Evolutionary conservation across 2,329 filamentous ascomycete species (phyloP), one percentile per base, ranked within the genome.

Genomic region (Claviceps monticola): DNA sequence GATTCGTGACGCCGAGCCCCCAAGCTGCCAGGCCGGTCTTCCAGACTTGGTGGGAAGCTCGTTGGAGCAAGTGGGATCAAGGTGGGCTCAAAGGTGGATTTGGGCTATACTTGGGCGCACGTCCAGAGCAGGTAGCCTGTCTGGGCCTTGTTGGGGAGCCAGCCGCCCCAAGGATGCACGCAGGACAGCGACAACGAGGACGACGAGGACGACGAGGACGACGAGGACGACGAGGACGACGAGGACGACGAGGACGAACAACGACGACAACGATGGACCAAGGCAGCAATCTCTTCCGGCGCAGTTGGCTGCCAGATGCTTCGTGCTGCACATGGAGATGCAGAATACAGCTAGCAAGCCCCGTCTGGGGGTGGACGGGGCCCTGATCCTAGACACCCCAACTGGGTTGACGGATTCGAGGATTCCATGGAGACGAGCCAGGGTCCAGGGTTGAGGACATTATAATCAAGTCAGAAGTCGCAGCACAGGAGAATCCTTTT

Each of bases 381-480:
- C 39, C 42, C 44, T 47, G 51, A 50, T 50, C 34, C 37, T 48
- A 29, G 49, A 36, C 34, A 23, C 29, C 49, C 52, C 51, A 46
- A 43, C 49, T 26, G 44, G 42, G 36, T 11, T 46, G 50, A 43
- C 41, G 52, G 34, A 51, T 50, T 47, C 21, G 52, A 51, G 48
- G 46, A 51, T 34, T 46, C 36, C 46, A 51, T 49, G 50, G 49
- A 50, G 53, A 50, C 53, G 17, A 19, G 50, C 50, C 46, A 54
- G 53, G 53, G 52, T 54, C 53, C 50, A 45, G 53, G 53, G 48
- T 52, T 42, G 26, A 50, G 43, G 36, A 49, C 50, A 52, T 52
- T 43, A 52, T 29, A 50, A 38, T 29, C 26, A 29, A 29, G 38
- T 53, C 37, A 34, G 46, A 37, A 52, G 50, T 17, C 49, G 52